Conservation (phyloP, 805 yeast species). For the Hanseniaspora occidentalis region DNA sequence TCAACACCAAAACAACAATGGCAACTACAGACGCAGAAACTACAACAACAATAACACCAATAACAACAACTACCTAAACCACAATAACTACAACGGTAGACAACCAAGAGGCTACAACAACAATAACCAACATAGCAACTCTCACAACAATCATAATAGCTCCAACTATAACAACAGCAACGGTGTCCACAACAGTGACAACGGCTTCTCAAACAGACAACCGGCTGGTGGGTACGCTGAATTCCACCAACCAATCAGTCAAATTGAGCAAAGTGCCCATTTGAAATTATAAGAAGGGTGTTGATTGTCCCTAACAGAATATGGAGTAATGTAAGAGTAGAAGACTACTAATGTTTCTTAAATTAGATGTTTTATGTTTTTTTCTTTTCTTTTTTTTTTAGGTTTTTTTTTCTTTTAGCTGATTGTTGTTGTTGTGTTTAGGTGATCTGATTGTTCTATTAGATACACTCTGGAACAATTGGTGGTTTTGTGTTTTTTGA, state of each 20-base stretch:
- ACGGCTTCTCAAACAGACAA: slow-evolving; percentile 7
- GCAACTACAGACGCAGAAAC: slow-evolving; percentile 13
- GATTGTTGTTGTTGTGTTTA: background rate
- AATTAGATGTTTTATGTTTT: background rate
- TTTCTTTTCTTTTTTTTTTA: background rate
- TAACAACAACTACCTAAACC: slow-evolving; percentile 13
- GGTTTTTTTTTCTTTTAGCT: background rate
- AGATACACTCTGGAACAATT: background rate
- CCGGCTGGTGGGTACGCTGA: slow-evolving; percentile 21
- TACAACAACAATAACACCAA: slow-evolving; percentile 23
- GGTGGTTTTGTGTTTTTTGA: background rate
- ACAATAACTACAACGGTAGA: slow-evolving; percentile 12
- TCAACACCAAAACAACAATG: background rate
- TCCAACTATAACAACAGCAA: too few species aligned
- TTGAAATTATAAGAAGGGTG: background rate
- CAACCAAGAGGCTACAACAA: slow-evolving; percentile 8
- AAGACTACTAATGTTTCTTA: too few species aligned
- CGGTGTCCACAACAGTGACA: slow-evolving; percentile 7
- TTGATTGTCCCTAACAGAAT: background rate
- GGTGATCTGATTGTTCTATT: background rate
- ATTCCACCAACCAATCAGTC: slow-evolving; percentile 13
- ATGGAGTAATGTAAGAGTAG: background rate
- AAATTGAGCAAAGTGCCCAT: slow-evolving; percentile 6
- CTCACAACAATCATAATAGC: slow-evolving; percentile 4
- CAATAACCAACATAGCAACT: slow-evolving; percentile 10